Base-by-base conservation (phyloP, 2,329 filamentous ascomycete species). In the Chalaropsis thielavioides region DNA sequence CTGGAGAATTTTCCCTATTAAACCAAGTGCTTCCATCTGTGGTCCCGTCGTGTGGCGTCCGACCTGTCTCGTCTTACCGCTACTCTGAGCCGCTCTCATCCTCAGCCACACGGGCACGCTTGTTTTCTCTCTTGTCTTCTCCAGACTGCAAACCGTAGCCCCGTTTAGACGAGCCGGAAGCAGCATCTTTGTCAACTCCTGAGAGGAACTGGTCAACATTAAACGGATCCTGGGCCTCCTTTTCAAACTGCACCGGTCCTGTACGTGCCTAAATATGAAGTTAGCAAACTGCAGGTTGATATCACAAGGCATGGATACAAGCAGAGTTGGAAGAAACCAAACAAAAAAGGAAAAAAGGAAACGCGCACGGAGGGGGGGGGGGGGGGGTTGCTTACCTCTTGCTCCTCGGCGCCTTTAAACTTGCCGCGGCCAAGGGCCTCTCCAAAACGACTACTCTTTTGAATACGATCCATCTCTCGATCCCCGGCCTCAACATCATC, bases 201-300 rank as follows among this genome's bases (percentile, higher is more conserved):
- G 84, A 87, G 73, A 99, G 84, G 78, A 99, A 95, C 71, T 89
- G 89, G 73, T 95, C 91, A 70, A 97, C 94, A 61, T 95, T 92
- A 74, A 97, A 97, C 0, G 91, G 91, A 75, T 97, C 92, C 38
- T 76, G 76, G 0, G 76, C 82, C 63, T 96, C 92, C 75, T 92
- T 95, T 75, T 97, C 92, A 71, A 99, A 99, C 74, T 96, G 89
- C 35, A 99, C 94, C 0, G 94, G 94, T 4, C 94, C 94, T 71
- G 95, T 89, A 65, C 92, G 84, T 68, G 83, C 84, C 84, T 88
- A 70, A 63, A 59, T 2, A 54, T 43, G 15, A 27, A 17, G 22
- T 31, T 27, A 35, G 51, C 35, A 43, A 43, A 56, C 24, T 6
- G 13, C 7, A n/a, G 61, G 68, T 76, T 75, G 77, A 75, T 68